Conservation (phyloP, 2,329 filamentous ascomycete species). For the Zymoseptoria passerinii region DNA sequence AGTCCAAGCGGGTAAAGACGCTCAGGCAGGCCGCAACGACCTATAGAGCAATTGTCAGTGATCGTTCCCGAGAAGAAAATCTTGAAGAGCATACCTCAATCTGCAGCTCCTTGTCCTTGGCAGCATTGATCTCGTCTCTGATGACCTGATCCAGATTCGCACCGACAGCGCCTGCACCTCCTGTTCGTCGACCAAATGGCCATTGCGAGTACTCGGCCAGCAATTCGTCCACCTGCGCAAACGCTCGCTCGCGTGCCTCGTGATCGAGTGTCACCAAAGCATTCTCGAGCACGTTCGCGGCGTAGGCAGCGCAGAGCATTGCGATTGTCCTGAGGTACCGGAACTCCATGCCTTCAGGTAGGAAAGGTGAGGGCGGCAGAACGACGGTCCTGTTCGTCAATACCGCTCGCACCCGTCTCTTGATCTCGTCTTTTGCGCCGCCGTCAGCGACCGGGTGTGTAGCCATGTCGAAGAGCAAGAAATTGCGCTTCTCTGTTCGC, state of each 20-base stretch:
- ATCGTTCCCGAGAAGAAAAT: background rate
- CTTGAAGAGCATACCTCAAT: constrained; percentile 61
- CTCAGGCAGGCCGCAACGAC: constrained; percentile 90
- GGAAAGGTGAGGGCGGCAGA: constrained; percentile 73
- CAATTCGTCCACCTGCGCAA: constrained; percentile 93
- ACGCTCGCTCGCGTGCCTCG: constrained; percentile 86
- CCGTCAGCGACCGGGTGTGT: constrained; percentile 95
- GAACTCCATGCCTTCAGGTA: constrained; percentile 91
- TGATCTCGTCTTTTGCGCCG: constrained; percentile 94
- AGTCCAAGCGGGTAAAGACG: constrained; percentile 96
- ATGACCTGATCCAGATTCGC: constrained; percentile 86
- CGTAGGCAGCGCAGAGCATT: constrained; percentile 97
- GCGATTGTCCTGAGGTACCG: constrained; percentile 82
- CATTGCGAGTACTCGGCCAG: constrained; percentile 95
- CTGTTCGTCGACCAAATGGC: constrained; percentile 78
- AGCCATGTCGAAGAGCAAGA: constrained; percentile 98
- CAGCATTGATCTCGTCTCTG: constrained; percentile 73
- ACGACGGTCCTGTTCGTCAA: constrained; percentile 92
- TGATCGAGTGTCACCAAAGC: constrained; percentile 90
- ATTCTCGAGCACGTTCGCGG: constrained; percentile 95
- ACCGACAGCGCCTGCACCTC: constrained; percentile 73
- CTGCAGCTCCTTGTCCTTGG: constrained; percentile 90
- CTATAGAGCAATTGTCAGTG: constrained; percentile 33
- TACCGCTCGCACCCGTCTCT: constrained; percentile 82
- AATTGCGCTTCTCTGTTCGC: constrained; percentile 97